Base-by-base conservation (phyloP, 495 filamentous ascomycete species). In the Massariosphaeria phaeospora region DNA sequence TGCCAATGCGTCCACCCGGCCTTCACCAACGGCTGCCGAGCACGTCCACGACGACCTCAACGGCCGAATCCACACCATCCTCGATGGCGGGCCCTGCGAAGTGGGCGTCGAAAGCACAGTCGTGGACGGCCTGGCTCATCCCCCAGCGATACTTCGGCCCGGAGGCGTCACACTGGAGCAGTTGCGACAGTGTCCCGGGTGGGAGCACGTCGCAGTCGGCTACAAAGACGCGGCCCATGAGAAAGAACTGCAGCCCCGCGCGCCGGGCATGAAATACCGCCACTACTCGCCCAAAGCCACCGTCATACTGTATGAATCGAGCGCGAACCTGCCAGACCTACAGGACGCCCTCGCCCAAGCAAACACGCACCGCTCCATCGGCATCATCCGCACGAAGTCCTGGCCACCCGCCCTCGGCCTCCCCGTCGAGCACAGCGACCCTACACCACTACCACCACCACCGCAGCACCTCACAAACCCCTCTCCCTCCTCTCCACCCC, bases 231-330 rank as follows among this genome's bases (percentile, higher is more conserved):
- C 68, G 20, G n/a, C n/a, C n/a, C 74, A 75, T 13, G 79, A 83
- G 59, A 59, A 67, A 13, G 79, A 73, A 1, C 77, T 39, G 44
- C 68, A 74, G 49, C 91, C 94, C 5, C 79, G 85, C 49, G 91
- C 91, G 2, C 93, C 93, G 8, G 93, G 93, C 2, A 99, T 99
- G 93, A 99, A 99, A 66, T 99, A 99, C 69, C 85, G 90, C 61
- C 93, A 99, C 67, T 99, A 99, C 66, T 94, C 90, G 18, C 93
- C 93, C 0, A 86, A 84, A 64, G 93, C 93, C 13, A 82, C 76
- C 26, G 91, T 99, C 9, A 72, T 96, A 20, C 74, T 99, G 1
- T 93, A 86, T 66, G 87, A 95, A 49, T 47, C 70, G 25, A 73
- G 70, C 2, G 72, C 72, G 0, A 63, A 55, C 18, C 48, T 62